These are phyloP conservation scores for Staphylotrichum tortipilum DNA, from an alignment of 495 filamentous ascomycete species.

Conservation along the genomic window DNA sequence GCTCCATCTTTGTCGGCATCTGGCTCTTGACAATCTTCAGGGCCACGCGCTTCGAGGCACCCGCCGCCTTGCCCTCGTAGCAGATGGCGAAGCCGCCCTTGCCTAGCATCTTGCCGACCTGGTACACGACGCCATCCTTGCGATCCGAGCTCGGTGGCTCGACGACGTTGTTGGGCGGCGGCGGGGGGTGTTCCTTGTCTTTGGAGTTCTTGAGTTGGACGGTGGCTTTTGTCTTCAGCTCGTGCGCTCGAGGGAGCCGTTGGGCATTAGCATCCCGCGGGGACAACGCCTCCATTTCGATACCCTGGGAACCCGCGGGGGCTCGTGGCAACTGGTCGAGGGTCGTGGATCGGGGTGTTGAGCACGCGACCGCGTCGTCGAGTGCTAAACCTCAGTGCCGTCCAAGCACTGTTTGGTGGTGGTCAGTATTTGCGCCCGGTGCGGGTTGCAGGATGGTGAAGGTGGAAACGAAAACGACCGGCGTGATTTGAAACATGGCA, in stretches of 20 bases:
- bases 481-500: too few relatives aligned
- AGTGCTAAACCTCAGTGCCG: too few relatives aligned
- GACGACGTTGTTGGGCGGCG: conserved; percentile 64
- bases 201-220: conserved; percentile 46
- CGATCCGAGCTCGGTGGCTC: conserved; percentile 58
- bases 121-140: conserved; percentile 66
- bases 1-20: conserved; percentile 72
- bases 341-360: too few relatives aligned
- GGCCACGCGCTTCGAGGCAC: conserved; percentile 60
- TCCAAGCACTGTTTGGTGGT: not conserved
- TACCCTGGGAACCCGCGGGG: conserved; percentile 31
- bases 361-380: not conserved
- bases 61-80: conserved; percentile 61
- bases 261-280: conserved; percentile 62
- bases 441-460: too few relatives aligned
- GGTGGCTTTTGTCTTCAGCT: conserved; percentile 47
- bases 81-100: conserved; percentile 96
- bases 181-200: conserved; percentile 66
- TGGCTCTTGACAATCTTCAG: conserved; percentile 86
- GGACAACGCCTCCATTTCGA: conserved; percentile 61
- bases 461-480: too few relatives aligned
- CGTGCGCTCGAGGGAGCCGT: conserved; percentile 33
- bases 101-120: conserved; percentile 73
- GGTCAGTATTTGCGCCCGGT: too few relatives aligned
- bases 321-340: not conserved